These are phyloP conservation scores for Eucalyptus marginata DNA, from an alignment of 345 rosid species.

Conservation along the genomic window DNA sequence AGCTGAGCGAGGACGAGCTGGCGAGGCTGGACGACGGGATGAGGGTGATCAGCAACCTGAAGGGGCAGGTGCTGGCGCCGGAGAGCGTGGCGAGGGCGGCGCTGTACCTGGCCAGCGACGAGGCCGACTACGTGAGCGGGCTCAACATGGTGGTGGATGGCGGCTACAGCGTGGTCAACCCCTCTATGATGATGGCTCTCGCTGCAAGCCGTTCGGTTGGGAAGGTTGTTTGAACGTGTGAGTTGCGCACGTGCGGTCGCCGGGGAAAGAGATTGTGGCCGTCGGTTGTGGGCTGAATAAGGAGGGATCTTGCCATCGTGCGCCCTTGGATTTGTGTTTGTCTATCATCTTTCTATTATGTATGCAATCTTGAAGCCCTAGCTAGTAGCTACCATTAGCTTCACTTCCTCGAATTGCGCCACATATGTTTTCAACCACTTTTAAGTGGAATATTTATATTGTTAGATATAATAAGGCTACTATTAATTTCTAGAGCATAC, in stretches of 20 bases:
- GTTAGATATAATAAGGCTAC: neutral
- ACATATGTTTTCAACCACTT: neutral
- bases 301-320: neutral
- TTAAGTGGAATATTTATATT: neutral
- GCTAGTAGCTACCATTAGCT: neutral
- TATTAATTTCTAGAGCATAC: neutral
- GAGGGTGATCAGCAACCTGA: constrained; percentile 4
- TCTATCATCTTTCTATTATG: neutral
- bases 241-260: neutral
- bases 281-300: neutral
- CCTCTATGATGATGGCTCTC: neutral
- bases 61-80: constrained; percentile 2
- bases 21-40: neutral
- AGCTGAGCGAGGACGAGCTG: neutral
- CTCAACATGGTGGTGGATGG: constrained; percentile 25
- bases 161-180: constrained; percentile 11
- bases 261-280: neutral
- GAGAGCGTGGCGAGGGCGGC: constrained; percentile 16
- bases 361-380: neutral
- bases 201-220: neutral
- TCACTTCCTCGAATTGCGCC: neutral
- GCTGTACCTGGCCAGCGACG: constrained; percentile 20
- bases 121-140: constrained; percentile 22
- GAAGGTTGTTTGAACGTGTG: neutral
- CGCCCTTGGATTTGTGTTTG: neutral